These are phyloP conservation scores for Albizia julibrissin DNA, from an alignment of 306 rosid species.

Conservation along the genomic window DNA sequence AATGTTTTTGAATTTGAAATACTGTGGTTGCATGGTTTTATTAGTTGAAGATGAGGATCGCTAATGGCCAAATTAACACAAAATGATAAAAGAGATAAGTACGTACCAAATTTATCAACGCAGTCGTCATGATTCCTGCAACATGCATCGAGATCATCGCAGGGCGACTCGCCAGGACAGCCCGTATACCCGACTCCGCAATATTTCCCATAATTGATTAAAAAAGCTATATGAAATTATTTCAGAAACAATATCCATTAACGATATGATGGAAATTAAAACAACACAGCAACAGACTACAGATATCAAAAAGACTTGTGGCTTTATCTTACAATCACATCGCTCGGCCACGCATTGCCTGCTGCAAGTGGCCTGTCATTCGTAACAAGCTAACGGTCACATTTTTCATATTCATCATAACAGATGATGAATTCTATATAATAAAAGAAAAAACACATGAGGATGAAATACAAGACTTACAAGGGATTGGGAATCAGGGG, in stretches of 20 bases:
- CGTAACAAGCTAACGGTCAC: not conserved
- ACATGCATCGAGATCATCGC: conserved; percentile 76
- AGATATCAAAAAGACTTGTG: not conserved
- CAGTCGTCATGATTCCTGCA: conserved; percentile 83
- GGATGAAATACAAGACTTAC: conserved; percentile 33
- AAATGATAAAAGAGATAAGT: no score
- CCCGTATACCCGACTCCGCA: conserved; percentile 87
- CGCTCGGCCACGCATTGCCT: conserved; percentile 54
- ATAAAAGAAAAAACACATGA: no score
- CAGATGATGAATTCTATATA: not conserved
- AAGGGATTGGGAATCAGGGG: conserved; percentile 38
- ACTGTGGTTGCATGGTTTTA: no score
- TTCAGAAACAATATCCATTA: not conserved
- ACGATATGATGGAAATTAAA: not conserved
- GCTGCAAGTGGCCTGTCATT: conserved; percentile 61
- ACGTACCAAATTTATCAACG: conserved; percentile 59
- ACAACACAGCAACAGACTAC: not conserved
- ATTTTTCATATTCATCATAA: not conserved
- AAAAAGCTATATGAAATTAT: conserved; percentile 43
- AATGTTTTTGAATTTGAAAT: no score
- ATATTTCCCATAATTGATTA: conserved; percentile 82
- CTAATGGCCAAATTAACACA: no score
- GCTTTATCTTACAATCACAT: conserved; percentile 60
- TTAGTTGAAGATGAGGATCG: no score
- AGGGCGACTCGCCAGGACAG: conserved; percentile 69